Percentiles rank a stretch among this genome's conserved stretches.
phyloP scores from a whole-genome alignment of 176 grass and related monocot species.

The Cenchrus americanus region DNA sequence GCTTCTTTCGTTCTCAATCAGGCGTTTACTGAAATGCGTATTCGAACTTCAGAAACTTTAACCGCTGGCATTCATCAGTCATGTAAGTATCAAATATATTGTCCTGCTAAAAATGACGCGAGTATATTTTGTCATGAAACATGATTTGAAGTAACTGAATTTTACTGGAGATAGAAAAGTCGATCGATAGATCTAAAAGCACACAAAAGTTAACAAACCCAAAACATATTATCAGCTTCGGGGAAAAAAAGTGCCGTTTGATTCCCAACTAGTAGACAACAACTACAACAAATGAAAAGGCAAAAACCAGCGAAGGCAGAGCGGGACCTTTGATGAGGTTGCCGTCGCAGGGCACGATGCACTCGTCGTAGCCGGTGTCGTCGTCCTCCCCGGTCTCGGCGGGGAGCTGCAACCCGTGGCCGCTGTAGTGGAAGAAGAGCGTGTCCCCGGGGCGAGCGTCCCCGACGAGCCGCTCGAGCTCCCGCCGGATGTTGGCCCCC shows the following conservation, averaged over 20 bases:
- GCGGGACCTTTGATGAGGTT: constrained; percentile 80
- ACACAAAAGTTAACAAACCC: neutral
- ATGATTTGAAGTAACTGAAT: no score
- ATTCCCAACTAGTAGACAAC: neutral
- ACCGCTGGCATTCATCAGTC: no score
- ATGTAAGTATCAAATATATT: no score
- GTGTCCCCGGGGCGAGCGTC: constrained; percentile 60
- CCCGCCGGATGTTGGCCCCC: constrained; percentile 58
- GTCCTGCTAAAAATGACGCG: no score
- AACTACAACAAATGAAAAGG: neutral
- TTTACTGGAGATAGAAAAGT: no score
- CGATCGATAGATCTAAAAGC: neutral
- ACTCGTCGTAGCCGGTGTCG: constrained; percentile 91
- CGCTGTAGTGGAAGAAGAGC: constrained; percentile 97
- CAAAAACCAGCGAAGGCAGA: neutral
- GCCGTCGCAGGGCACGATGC: constrained; percentile 86
- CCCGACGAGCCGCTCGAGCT: constrained; percentile 59
- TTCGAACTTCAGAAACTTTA: no score
- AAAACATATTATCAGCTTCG: neutral
- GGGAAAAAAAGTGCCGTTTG: neutral
- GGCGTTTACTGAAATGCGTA: no score
- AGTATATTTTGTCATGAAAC: no score
- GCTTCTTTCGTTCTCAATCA: no score
- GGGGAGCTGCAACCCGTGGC: constrained; percentile 70
- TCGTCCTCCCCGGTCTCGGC: constrained; percentile 90